Evolutionary conservation across 345 rosid species (phyloP).

Genomic region (Psidium guajava): DNA sequence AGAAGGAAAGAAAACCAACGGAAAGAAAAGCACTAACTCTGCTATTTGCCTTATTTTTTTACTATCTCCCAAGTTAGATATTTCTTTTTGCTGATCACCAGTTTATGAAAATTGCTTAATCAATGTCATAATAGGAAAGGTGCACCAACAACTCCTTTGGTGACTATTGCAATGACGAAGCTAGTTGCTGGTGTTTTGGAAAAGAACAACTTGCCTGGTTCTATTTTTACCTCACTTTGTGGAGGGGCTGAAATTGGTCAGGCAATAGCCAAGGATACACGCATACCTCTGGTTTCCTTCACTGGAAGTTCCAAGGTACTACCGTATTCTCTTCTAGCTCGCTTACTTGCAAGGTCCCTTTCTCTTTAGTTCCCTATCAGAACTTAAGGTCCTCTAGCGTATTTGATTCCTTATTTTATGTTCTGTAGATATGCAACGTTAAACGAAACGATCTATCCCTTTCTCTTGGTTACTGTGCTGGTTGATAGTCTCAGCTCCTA

Average conservation of each 20-base stretch:
- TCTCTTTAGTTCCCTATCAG: not conserved
- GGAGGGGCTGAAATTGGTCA: conserved; percentile 95
- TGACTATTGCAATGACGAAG: conserved; percentile 90
- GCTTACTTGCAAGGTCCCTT: not conserved
- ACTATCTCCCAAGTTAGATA: not conserved
- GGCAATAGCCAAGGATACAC: conserved; percentile 75
- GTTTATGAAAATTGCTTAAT: not conserved
- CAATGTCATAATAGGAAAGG: conserved; percentile 58
- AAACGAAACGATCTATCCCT: not conserved
- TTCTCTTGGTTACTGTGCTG: not conserved
- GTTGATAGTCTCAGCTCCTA: not conserved
- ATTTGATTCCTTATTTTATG: not conserved
- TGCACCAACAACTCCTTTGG: conserved; percentile 90
- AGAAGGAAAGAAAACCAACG: not conserved
- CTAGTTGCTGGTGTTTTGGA: conserved; percentile 75
- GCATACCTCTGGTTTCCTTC: conserved; percentile 79
- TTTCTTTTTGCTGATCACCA: not conserved
- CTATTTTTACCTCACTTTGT: conserved; percentile 88
- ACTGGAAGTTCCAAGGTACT: conserved; percentile 91
- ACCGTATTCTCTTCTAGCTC: not conserved
- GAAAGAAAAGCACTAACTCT: not conserved
- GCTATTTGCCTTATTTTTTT: not conserved
- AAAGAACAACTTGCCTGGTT: conserved; percentile 81
- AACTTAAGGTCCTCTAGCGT: not conserved
- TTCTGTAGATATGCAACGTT: not conserved